Evolutionary conservation across 345 rosid genomes (phyloP).

Genomic region (Arabidopsis arenosa): DNA sequence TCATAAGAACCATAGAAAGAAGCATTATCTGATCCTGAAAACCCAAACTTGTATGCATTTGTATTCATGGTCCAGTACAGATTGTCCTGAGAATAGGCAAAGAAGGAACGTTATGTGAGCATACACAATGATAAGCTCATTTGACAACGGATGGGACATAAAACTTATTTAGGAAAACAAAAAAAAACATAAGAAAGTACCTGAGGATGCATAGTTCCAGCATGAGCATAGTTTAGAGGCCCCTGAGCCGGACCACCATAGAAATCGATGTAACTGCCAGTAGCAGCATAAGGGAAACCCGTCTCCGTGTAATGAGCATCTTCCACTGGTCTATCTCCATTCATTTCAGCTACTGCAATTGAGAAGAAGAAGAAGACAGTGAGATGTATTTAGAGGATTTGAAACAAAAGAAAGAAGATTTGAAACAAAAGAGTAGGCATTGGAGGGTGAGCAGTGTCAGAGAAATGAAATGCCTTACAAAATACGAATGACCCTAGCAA

Average conservation of each 20-base stretch:
- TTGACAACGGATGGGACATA: neutral
- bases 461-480: neutral
- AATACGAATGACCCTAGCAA: constrained; percentile 18
- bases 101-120: constrained; percentile 18
- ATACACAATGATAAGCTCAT: constrained; percentile 6
- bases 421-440: neutral
- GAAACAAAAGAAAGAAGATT: constrained; percentile 9
- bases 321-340: constrained; percentile 40
- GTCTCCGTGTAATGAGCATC: constrained; percentile 36
- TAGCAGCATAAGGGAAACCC: constrained; percentile 43
- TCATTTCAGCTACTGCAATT: constrained; percentile 35
- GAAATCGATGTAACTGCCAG: constrained; percentile 34
- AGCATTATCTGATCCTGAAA: constrained; percentile 42
- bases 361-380: constrained; percentile 17
- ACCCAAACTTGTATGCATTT: constrained; percentile 48
- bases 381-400: constrained; percentile 21
- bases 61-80: constrained; percentile 46
- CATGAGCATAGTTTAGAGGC: constrained; percentile 37
- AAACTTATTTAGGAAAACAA: neutral
- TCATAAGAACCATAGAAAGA: constrained; percentile 46
- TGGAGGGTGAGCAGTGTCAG: constrained; percentile 2
- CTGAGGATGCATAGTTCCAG: constrained; percentile 44
- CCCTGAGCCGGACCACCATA: constrained; percentile 40
- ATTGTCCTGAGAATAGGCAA: constrained; percentile 42
- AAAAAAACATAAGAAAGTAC: neutral